These are phyloP conservation scores for Phaffia rhodozyma DNA, from an alignment of 1,284 basidiomycete species.

Conservation along the genomic window DNA sequence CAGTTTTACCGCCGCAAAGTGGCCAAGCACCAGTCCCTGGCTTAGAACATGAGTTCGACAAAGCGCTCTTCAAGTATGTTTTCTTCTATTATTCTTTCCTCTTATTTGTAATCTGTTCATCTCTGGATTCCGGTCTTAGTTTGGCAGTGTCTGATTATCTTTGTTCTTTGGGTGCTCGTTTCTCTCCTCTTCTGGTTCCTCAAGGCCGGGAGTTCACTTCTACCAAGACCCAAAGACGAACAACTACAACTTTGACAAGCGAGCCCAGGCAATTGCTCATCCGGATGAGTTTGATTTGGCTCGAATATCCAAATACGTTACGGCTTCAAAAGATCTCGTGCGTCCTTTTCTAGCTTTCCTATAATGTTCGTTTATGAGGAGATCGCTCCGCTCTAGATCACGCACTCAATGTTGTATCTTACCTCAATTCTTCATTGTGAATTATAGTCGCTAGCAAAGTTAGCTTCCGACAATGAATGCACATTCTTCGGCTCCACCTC, in stretches of 20 bases:
- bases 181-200: neutral
- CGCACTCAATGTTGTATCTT: neutral
- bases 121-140: neutral
- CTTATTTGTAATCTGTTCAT: neutral
- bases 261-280: constrained; percentile 57
- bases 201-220: constrained; percentile 82
- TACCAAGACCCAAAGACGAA: constrained; percentile 72
- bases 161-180: constrained; percentile 9
- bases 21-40: constrained; percentile 47
- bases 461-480: constrained; percentile 51
- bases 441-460: constrained; percentile 48
- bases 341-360: constrained; percentile 19
- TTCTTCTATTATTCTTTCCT: neutral
- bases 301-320: constrained; percentile 61
- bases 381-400: neutral
- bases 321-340: constrained; percentile 67
- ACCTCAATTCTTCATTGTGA: neutral
- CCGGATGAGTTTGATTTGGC: constrained; percentile 86
- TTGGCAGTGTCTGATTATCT: neutral
- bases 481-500: constrained; percentile 81
- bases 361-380: neutral
- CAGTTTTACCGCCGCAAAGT: neutral
- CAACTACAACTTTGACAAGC: constrained; percentile 73
- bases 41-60: constrained; percentile 64
- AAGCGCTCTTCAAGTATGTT: constrained; percentile 70